Evolutionary conservation across 2,329 filamentous ascomycete species (phyloP).

Genomic region (Xylaria sp.): DNA sequence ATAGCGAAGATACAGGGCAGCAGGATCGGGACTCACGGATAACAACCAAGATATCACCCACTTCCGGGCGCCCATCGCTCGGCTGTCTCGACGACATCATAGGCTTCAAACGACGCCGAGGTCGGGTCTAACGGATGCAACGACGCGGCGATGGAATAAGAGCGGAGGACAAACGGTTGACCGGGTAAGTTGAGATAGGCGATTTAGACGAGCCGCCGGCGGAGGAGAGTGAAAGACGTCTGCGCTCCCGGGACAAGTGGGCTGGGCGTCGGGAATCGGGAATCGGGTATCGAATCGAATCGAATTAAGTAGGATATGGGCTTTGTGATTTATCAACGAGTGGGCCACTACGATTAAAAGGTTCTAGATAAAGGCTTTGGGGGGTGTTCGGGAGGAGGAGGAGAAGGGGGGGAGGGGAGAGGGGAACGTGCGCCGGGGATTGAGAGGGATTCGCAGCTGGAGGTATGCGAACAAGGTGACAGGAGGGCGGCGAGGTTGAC

Average conservation of each 20-base stretch:
- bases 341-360: constrained; percentile 8
- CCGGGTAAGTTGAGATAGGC: neutral
- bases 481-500: neutral
- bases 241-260: constrained; percentile 8
- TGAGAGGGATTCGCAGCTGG: neutral
- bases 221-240: neutral
- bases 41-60: constrained; percentile 63
- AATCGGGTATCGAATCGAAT: neutral
- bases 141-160: constrained; percentile 3
- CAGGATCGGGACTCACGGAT: constrained; percentile 56
- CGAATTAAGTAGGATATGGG: neutral
- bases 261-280: constrained; percentile 1
- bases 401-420: neutral
- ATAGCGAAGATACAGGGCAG: constrained; percentile 2
- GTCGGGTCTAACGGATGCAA: constrained; percentile 5
- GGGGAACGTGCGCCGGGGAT: neutral
- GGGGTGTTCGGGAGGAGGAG: neutral
- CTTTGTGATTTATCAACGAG: constrained; percentile 7
- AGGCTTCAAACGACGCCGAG: constrained; percentile 11
- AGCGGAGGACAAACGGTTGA: constrained; percentile 3
- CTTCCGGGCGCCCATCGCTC: constrained; percentile 48
- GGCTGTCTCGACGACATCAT: constrained; percentile 42
- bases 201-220: constrained; percentile 1
- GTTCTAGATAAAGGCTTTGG: neutral
- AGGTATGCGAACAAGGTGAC: neutral